Base-by-base conservation (phyloP, 2,329 filamentous ascomycete species). In the Trichoderma afroharzianum region DNA sequence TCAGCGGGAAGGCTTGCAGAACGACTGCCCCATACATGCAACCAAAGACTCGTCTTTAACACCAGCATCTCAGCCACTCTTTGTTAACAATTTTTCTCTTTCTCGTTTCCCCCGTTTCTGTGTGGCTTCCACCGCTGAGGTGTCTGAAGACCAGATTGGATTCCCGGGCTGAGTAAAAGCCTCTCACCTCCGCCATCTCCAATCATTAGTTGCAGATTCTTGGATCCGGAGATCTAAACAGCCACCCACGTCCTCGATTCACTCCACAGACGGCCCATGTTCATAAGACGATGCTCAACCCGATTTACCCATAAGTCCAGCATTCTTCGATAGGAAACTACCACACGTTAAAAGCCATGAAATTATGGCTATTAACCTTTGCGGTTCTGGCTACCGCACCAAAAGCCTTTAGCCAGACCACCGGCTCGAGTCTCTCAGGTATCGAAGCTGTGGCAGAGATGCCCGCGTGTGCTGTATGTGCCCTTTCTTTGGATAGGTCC, bases 381-480 rank as follows among this genome's bases (percentile, higher is more conserved):
- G 32, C 70, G 68, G 71, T 43, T 26, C 57, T 72, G 71, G 68
- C 68, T 11, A 36, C 68, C 32, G 21, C 71, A 24, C 71, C 71
- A 24, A 63, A 30, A 39, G 71, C 58, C 28, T 57, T 30, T 15
- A 47, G 53, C 24, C 62, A 67, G 53, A 57, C 57, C 12, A 33
- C 59, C n/a, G 18, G 32, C n/a, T 57, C 62, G 6, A 47, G 62
- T 8, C 32, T 67, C n/a, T 57, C 62, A 7, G 32, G 62, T 8
- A 26, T 67, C 33, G 43, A 63, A 33, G 61, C 61, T 26, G 33
- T 79, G 18, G 64, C 74, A 3, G 33, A 64, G n/a, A 71, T 80
- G 61, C 80, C 79, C 0, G n/a, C 73, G 7, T 81, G 80, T 75
- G 79, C 79, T 50, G 80, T 81, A 74, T 58, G 79, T 59, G 14